A percentile compares a stretch with the other conserved stretches of the same genome.
These are phyloP conservation scores for Lepraria neglecta DNA, from an alignment of 495 filamentous ascomycete genomes.

Conservation along the genomic window DNA sequence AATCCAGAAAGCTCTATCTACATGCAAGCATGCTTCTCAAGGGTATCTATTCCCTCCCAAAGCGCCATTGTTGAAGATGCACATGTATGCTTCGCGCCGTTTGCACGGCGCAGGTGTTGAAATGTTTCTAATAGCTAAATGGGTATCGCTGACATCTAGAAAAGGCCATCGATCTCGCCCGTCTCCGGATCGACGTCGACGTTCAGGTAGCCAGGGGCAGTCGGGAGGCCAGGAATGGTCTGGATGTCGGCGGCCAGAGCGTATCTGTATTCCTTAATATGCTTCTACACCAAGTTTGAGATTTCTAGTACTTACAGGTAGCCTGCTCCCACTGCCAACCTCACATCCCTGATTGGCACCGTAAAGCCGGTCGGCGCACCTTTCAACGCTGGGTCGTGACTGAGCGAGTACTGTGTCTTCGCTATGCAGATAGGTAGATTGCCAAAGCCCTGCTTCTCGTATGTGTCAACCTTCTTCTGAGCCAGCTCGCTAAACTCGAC, in stretches of 20 bases:
- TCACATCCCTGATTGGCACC: slow-evolving; percentile 88
- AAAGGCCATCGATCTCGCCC: slow-evolving; percentile 91
- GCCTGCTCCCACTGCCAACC: slow-evolving; percentile 88
- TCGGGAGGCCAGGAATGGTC: slow-evolving; percentile 93
- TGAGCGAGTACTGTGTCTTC: slow-evolving; percentile 96
- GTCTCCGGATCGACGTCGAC: slow-evolving; percentile 91
- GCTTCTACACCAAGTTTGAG: background rate
- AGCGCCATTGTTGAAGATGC: slow-evolving; percentile 17
- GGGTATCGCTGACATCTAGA: slow-evolving; percentile 46
- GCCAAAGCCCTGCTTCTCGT: slow-evolving; percentile 84
- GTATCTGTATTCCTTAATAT: slow-evolving; percentile 51
- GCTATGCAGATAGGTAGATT: slow-evolving; percentile 94
- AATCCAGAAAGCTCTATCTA: background rate
- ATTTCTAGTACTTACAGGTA: slow-evolving; percentile 58
- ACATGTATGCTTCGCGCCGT: background rate
- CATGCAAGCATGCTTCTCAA: background rate
- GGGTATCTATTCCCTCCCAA: background rate
- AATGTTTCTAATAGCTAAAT: background rate
- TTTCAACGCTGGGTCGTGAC: slow-evolving; percentile 88
- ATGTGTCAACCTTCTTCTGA: slow-evolving; percentile 91
- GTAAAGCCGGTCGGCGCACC: slow-evolving; percentile 96
- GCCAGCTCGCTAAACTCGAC: slow-evolving; percentile 93
- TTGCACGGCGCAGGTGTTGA: slow-evolving; percentile 14
- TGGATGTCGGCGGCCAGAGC: slow-evolving; percentile 96
- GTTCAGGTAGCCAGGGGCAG: slow-evolving; percentile 91